phyloP scores from a whole-genome alignment of 192 early-diverging fungal species.

The Endogone sp. region DNA sequence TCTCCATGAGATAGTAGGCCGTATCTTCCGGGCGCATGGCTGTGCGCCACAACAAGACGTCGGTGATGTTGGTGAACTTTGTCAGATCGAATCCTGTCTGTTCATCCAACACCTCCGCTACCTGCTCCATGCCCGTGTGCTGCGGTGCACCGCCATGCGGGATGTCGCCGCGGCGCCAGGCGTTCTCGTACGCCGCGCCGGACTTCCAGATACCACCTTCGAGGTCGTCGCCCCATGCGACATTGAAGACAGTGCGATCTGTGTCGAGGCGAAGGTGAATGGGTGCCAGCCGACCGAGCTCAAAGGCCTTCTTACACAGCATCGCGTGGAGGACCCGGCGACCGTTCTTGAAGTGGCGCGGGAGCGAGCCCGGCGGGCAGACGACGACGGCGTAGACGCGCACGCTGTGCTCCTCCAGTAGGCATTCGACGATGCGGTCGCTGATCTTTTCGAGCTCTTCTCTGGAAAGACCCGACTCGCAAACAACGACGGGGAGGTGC shows the following conservation, averaged over 20 bases:
- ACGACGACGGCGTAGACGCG: conserved; percentile 57
- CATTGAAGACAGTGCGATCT: conserved; percentile 58
- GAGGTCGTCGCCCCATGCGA: conserved; percentile 50
- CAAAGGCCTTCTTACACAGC: conserved; percentile 60
- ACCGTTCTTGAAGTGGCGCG: conserved; percentile 68
- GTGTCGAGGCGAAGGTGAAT: conserved; percentile 54
- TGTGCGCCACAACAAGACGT: conserved; percentile 75
- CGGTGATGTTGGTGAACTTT: conserved; percentile 63
- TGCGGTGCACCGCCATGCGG: conserved; percentile 45
- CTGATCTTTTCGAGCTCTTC: conserved; percentile 49
- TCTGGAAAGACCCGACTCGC: conserved; percentile 54
- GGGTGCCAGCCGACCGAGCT: conserved; percentile 53
- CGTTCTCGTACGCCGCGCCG: conserved; percentile 27
- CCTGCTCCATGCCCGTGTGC: conserved; percentile 66
- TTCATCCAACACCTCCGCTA: conserved; percentile 65
- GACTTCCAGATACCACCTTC: conserved; percentile 44
- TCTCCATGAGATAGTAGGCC: conserved; percentile 57
- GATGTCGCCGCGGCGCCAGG: conserved; percentile 15
- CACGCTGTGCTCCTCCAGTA: conserved; percentile 59
- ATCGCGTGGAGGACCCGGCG: conserved; percentile 61
- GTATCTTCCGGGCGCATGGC: conserved; percentile 56
- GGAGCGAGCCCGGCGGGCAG: conserved; percentile 55
- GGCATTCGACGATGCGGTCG: conserved; percentile 47
- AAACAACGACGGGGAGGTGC: conserved; percentile 67
- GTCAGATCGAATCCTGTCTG: conserved; percentile 62